Evolutionary conservation across 2,329 filamentous ascomycete species (phyloP).

Genomic region (Xylariaceae sp.): DNA sequence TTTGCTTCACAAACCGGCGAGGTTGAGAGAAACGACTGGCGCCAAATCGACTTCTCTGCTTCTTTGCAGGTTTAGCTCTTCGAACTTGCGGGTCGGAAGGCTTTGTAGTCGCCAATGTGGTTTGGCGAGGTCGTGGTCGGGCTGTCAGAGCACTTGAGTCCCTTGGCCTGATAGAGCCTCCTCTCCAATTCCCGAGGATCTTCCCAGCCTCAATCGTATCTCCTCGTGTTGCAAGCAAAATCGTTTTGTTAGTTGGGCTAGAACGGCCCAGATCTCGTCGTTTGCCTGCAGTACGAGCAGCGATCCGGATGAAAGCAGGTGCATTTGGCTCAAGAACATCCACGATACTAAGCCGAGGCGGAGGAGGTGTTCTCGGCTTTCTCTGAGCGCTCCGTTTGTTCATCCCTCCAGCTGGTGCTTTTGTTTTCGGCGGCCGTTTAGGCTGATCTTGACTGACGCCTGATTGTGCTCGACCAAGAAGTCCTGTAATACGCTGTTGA

Average conservation of each 20-base stretch:
- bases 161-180: conserved; percentile 48
- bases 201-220: conserved; percentile 58
- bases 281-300: conserved; percentile 54
- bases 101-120: not conserved
- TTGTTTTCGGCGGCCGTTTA: not conserved
- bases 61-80: not conserved
- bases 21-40: conserved; percentile 28
- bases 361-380: conserved; percentile 13
- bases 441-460: conserved; percentile 3
- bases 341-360: conserved; percentile 58
- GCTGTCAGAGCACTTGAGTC: conserved; percentile 6
- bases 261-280: conserved; percentile 50
- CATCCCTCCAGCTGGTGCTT: not conserved
- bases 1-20: conserved; percentile 28
- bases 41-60: conserved; percentile 5
- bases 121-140: not conserved
- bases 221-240: conserved; percentile 57
- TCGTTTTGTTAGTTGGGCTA: conserved; percentile 54
- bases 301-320: conserved; percentile 59
- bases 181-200: conserved; percentile 54
- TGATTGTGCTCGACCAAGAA: conserved; percentile 21
- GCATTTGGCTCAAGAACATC: conserved; percentile 54
- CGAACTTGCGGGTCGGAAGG: not conserved
- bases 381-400: conserved; percentile 10
- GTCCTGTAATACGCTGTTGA: conserved; percentile 32